Evolutionary conservation across 1,139 yeast species (phyloP).

Genomic region (Geotrichum restrictum): DNA sequence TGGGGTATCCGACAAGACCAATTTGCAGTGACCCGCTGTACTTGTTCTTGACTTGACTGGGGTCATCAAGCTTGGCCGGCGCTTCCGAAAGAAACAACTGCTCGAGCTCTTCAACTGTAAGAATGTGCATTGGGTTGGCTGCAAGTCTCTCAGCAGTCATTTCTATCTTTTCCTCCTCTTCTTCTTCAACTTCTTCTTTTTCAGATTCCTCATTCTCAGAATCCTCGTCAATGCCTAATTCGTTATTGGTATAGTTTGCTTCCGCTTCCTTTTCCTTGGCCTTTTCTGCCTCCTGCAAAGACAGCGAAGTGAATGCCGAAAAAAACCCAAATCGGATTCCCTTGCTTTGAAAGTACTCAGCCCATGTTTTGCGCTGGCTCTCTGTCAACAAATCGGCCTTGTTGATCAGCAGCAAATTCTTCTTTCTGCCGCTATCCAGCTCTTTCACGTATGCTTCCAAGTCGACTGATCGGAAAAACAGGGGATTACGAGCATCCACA

Average conservation of each 20-base stretch:
- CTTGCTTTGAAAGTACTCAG: conserved; percentile 64
- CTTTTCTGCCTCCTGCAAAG: conserved; percentile 28
- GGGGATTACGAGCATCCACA: conserved; percentile 95
- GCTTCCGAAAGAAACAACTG: conserved; percentile 72
- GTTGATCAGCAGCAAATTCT: conserved; percentile 78
- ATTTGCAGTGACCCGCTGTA: conserved; percentile 56
- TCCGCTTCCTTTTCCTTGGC: conserved; percentile 19
- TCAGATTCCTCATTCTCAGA: conserved; percentile 26
- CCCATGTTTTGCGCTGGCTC: conserved; percentile 81
- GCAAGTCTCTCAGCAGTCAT: conserved; percentile 17
- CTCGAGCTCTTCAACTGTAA: conserved; percentile 82
- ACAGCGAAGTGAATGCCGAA: conserved; percentile 74
- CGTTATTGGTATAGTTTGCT: no score
- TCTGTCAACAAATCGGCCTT: conserved; percentile 85
- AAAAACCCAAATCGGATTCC: conserved; percentile 85
- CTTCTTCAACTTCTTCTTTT: conserved; percentile 24
- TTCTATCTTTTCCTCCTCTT: conserved; percentile 13
- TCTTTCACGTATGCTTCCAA: conserved; percentile 80
- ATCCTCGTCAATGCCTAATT: conserved; percentile 22
- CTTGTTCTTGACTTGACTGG: conserved; percentile 53
- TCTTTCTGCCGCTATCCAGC: conserved; percentile 60
- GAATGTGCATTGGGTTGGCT: conserved; percentile 58
- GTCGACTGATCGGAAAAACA: conserved; percentile 84
- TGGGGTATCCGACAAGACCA: conserved; percentile 89
- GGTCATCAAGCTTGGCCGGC: conserved; percentile 74